A percentile compares a stretch with the other conserved stretches of the same genome.
Evolutionary conservation across 1,139 yeast species (phyloP).

Genomic region (Candida tetrigidarum): DNA sequence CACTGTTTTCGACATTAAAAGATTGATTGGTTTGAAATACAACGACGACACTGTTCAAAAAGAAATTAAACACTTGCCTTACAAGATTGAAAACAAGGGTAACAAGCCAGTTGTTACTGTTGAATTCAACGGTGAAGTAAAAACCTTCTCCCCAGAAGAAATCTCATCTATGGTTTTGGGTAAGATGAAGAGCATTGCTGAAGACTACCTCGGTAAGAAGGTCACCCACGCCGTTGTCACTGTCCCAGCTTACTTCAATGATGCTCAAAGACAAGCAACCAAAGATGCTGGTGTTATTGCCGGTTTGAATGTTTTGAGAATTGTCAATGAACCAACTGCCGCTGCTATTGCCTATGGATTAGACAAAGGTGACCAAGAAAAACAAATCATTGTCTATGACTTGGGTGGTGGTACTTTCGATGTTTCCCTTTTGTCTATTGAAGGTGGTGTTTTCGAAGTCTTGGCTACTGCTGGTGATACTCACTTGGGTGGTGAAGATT

Average conservation of each 20-base stretch:
- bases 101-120: slow-evolving; percentile 86
- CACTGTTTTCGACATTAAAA: slow-evolving; percentile 84
- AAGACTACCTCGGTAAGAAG: slow-evolving; percentile 85
- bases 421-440: slow-evolving; percentile 53
- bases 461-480: slow-evolving; percentile 59
- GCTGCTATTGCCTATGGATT: slow-evolving; percentile 98
- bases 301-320: slow-evolving; percentile 91
- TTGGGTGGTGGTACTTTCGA: slow-evolving; percentile 62
- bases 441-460: slow-evolving; percentile 58
- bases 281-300: slow-evolving; percentile 98
- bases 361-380: slow-evolving; percentile 68
- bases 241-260: slow-evolving; percentile 97
- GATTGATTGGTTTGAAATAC: slow-evolving; percentile 82
- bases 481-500: slow-evolving; percentile 86
- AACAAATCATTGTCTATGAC: slow-evolving; percentile 54
- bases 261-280: slow-evolving; percentile 98
- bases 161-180: slow-evolving; percentile 90
- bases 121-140: slow-evolving; percentile 66
- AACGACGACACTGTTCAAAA: slow-evolving; percentile 77
- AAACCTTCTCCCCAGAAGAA: slow-evolving; percentile 85
- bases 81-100: slow-evolving; percentile 63
- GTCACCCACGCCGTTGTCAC: slow-evolving; percentile 96
- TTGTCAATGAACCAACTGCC: slow-evolving; percentile 98
- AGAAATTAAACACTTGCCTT: slow-evolving; percentile 85
- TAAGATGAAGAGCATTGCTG: slow-evolving; percentile 93